Base-by-base conservation (phyloP, 352 stramenopile genomes). In the Hyaloperonospora brassicae region DNA sequence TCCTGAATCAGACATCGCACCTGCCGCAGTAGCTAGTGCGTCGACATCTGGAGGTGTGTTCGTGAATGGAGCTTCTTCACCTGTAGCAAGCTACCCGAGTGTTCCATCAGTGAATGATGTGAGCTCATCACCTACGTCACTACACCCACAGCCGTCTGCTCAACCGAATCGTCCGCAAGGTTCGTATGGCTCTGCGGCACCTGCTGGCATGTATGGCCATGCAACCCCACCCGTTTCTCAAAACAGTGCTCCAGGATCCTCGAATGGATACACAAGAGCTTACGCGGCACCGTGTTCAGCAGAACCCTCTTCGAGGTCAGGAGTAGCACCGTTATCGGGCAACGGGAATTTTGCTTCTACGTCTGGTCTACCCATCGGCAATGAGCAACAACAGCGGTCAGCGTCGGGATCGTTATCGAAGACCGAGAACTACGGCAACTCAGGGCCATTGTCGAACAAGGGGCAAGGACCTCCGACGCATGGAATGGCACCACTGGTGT, bases 1-100 rank as follows among this genome's bases (percentile, higher is more conserved):
- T 14, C 85, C 53, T 24, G 82, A 93, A 50, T 68, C 70, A 2
- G 59, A 39, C 23, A 40, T 55, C 14, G 51, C 52, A 40, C 31
- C 57, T 6, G 2, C 52, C 24, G 14, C 53, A 5, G 47, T 22
- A 22, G 36, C 64, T 5, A 60, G n/a, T 11, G 40, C 61, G 8
- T 50, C 44, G 3, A 54, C 51, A 45, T 41, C 63, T 0, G 58
- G 61, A 47, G 68, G 61, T 9, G 53, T 73, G 27, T 73, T 66
- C 50, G 66, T 64, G 7, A 70, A 58, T 24, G 69, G 68, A 30
- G 60, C 54, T 5, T 65, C 52, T 11, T 42, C 50, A 11, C 47
- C 51, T 13, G 48, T 55, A n/a, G 39, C 64, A 61, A 64, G 27
- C 48, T 79, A 76, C 38, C 61, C 64, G 24, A 68, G 48, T 44